Evolutionary conservation across 2,329 filamentous ascomycete species (phyloP).

Genomic region (Cryphonectria radicalis): DNA sequence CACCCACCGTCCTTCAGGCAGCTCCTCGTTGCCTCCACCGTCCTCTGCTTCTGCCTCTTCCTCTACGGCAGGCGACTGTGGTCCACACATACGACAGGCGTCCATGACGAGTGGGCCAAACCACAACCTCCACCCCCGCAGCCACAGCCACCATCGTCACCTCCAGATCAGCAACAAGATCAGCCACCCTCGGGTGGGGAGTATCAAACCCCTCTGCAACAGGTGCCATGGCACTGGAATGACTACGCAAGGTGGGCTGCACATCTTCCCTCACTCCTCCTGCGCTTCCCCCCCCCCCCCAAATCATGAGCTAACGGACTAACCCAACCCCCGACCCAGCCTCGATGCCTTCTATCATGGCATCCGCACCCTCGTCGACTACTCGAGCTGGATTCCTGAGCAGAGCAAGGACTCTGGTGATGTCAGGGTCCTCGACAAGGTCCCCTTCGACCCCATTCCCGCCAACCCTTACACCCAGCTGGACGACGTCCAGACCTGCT

Average conservation of each 20-base stretch:
- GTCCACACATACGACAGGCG: slow-evolving; percentile 12
- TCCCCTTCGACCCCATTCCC: slow-evolving; percentile 21
- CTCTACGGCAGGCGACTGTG: slow-evolving; percentile 29
- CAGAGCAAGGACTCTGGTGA: slow-evolving; percentile 24
- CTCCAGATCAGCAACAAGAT: neutral
- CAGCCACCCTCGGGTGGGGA: slow-evolving; percentile 6
- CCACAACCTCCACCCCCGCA: slow-evolving; percentile 4
- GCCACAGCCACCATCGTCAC: slow-evolving; percentile 12
- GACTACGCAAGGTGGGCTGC: slow-evolving; percentile 24
- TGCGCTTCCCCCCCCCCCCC: neutral
- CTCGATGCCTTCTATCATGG: slow-evolving; percentile 29
- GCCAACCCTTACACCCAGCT: slow-evolving; percentile 25
- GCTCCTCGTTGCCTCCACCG: slow-evolving; percentile 25
- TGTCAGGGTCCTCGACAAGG: slow-evolving; percentile 25
- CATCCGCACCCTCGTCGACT: slow-evolving; percentile 28
- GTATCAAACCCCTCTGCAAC: slow-evolving; percentile 25
- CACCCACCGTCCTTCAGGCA: slow-evolving; percentile 29
- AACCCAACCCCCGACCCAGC: slow-evolving; percentile 6
- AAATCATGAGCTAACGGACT: neutral
- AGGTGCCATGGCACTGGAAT: slow-evolving; percentile 29
- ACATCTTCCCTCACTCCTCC: neutral
- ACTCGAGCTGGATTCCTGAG: slow-evolving; percentile 27
- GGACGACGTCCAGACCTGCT: slow-evolving; percentile 44
- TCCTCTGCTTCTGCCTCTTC: slow-evolving; percentile 29
- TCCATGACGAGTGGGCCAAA: slow-evolving; percentile 29